Percentiles rank a stretch among this genome's conserved stretches.
Conservation (phyloP, 179 eudicot species). For the Silene vulgaris region DNA sequence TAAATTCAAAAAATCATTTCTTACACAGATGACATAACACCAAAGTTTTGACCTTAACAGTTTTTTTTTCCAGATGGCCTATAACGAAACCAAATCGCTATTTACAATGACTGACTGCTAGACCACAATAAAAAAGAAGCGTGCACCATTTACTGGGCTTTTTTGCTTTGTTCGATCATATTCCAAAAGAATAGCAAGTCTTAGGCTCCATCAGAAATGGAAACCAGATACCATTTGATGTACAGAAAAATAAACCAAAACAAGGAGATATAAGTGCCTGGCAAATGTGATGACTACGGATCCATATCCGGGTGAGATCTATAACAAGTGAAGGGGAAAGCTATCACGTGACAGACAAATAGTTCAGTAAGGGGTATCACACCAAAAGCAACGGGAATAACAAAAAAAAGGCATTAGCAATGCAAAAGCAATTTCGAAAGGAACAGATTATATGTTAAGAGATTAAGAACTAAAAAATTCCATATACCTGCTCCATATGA, state of each 20-base stretch:
- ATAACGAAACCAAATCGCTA: not conserved
- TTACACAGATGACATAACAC: too few relatives aligned
- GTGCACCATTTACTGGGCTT: not conserved
- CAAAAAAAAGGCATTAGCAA: not conserved
- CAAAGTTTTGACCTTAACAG: too few relatives aligned
- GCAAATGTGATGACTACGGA: not conserved
- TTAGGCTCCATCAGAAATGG: not conserved
- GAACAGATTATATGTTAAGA: not conserved
- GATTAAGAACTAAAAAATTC: not conserved
- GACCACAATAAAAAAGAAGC: not conserved
- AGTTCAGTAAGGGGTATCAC: not conserved
- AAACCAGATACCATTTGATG: not conserved
- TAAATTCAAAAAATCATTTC: too few relatives aligned
- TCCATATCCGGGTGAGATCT: not conserved
- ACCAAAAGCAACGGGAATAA: not conserved
- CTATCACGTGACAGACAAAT: not conserved
- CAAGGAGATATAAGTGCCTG: not conserved
- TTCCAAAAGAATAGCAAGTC: not conserved
- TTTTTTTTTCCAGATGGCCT: not conserved
- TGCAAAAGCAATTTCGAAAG: not conserved
- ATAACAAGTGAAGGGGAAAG: not conserved
- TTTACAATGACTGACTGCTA: not conserved
- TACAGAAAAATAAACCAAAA: not conserved
- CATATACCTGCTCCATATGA: slow-evolving; percentile 88
- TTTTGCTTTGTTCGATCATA: not conserved